phyloP scores from a whole-genome alignment of 2,329 filamentous ascomycete genomes.

The Cercospora canescens region DNA sequence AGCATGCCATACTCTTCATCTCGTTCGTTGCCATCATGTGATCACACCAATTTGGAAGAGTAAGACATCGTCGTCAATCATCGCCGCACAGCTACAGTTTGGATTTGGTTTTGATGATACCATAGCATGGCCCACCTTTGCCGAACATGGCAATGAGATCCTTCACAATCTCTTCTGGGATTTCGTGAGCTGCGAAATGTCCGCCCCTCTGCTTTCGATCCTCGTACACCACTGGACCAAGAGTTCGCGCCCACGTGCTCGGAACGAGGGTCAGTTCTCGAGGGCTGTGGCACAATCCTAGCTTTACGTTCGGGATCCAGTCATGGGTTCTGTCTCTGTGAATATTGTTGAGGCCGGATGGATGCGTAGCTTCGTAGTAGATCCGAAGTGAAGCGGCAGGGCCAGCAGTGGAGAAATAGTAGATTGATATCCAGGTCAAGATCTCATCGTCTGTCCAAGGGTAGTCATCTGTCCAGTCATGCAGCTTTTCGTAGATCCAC shows the following conservation, averaged over 20 bases:
- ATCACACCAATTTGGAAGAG: background rate
- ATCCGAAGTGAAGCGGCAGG: constrained; percentile 67
- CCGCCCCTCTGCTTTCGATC: constrained; percentile 52
- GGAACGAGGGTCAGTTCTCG: constrained; percentile 59
- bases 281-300: constrained; percentile 59
- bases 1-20: background rate
- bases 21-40: background rate
- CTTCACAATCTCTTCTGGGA: constrained; percentile 23
- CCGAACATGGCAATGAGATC: constrained; percentile 25
- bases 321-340: constrained; percentile 39
- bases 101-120: constrained; percentile 16
- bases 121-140: constrained; percentile 21
- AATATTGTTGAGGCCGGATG: constrained; percentile 15
- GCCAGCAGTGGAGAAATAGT: constrained; percentile 69
- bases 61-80: background rate
- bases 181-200: constrained; percentile 59
- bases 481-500: constrained; percentile 81
- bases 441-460: constrained; percentile 76
- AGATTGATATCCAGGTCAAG: constrained; percentile 72
- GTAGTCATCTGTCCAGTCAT: constrained; percentile 73
- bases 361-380: constrained; percentile 67
- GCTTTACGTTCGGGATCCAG: constrained; percentile 50
- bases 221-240: constrained; percentile 62
- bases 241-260: constrained; percentile 56
- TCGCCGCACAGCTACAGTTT: constrained; percentile 12